A percentile compares a stretch with the other conserved stretches of the same genome.
Conservation (phyloP, 805 yeast species). For the Cyberlindnera galapagoensis region DNA sequence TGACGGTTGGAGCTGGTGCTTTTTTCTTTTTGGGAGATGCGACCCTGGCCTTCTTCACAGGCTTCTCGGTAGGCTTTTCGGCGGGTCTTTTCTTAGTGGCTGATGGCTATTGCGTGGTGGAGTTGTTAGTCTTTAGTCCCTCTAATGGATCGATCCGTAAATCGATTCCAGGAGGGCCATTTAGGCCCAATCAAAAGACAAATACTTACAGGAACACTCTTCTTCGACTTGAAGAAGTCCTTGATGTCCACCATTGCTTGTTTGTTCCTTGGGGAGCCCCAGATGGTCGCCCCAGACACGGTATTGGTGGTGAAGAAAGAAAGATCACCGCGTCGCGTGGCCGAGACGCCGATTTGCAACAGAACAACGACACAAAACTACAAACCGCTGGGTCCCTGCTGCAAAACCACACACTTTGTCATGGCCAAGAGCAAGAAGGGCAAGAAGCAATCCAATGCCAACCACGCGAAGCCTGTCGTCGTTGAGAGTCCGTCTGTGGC, state of each 20-base stretch:
- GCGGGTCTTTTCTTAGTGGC: not conserved
- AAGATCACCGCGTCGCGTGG: too few relatives aligned
- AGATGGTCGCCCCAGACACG: too few relatives aligned
- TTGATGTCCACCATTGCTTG: constrained; percentile 35
- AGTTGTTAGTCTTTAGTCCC: too few relatives aligned
- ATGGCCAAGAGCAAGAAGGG: constrained; percentile 15
- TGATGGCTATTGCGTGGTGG: too few relatives aligned
- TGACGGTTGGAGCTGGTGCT: not conserved
- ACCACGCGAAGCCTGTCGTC: constrained; percentile 13
- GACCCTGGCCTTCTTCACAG: constrained; percentile 6
- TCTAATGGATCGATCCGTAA: too few relatives aligned
- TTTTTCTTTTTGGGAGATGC: constrained; percentile 11
- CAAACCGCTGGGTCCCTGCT: too few relatives aligned
- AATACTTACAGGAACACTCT: not conserved
- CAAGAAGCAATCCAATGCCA: constrained; percentile 8
- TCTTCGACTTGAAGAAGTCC: constrained; percentile 29
- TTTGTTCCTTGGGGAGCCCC: too few relatives aligned
- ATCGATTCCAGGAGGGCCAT: too few relatives aligned
- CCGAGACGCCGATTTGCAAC: too few relatives aligned
- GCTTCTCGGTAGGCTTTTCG: constrained; percentile 1
- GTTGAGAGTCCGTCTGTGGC: constrained; percentile 3
- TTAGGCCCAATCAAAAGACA: constrained; percentile 3
- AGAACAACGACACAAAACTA: too few relatives aligned
- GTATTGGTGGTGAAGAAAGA: too few relatives aligned
- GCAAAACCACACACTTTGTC: too few relatives aligned